phyloP scores from a whole-genome alignment of 352 stramenopile genomes.

The Phytophthora fragariaefolia region DNA sequence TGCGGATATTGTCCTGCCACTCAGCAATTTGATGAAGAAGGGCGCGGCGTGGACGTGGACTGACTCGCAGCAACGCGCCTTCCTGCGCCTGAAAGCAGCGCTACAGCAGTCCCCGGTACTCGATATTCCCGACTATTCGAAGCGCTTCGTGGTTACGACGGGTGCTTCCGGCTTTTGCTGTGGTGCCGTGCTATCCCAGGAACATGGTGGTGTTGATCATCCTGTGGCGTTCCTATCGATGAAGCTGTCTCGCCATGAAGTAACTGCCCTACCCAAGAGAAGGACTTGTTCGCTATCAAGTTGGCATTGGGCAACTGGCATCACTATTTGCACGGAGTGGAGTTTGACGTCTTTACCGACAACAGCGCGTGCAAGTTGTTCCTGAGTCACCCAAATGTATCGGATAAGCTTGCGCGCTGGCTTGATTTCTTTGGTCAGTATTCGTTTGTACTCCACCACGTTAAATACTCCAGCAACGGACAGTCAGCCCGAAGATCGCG shows the following conservation, averaged over 20 bases:
- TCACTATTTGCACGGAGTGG: slow-evolving; percentile 18
- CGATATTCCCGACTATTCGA: slow-evolving; percentile 1
- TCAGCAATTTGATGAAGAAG: slow-evolving; percentile 35
- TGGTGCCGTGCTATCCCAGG: slow-evolving; percentile 7
- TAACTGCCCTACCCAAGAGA: slow-evolving; percentile 26
- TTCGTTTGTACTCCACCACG: background rate
- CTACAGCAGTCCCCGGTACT: too few relatives aligned
- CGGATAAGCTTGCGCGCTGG: background rate
- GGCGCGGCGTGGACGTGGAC: slow-evolving; percentile 21
- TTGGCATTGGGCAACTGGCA: slow-evolving; percentile 15
- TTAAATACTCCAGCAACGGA: too few relatives aligned
- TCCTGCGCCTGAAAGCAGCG: too few relatives aligned
- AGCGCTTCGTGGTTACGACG: slow-evolving; percentile 39
- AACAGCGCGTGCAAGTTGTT: slow-evolving; percentile 10
- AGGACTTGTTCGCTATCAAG: slow-evolving; percentile 30
- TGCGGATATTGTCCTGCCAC: slow-evolving; percentile 23
- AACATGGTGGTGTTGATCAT: slow-evolving; percentile 23
- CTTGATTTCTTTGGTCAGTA: background rate
- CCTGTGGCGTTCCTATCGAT: slow-evolving; percentile 31
- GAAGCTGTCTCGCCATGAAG: slow-evolving; percentile 6
- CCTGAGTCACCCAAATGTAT: slow-evolving; percentile 12
- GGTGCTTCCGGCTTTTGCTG: slow-evolving; percentile 33
- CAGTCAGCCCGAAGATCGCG: too few relatives aligned
- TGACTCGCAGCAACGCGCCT: too few relatives aligned
- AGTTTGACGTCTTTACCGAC: slow-evolving; percentile 17